These are phyloP conservation scores for Fonsecaea monophora DNA, from an alignment of 2,329 filamentous ascomycete genomes.

Conservation along the genomic window DNA sequence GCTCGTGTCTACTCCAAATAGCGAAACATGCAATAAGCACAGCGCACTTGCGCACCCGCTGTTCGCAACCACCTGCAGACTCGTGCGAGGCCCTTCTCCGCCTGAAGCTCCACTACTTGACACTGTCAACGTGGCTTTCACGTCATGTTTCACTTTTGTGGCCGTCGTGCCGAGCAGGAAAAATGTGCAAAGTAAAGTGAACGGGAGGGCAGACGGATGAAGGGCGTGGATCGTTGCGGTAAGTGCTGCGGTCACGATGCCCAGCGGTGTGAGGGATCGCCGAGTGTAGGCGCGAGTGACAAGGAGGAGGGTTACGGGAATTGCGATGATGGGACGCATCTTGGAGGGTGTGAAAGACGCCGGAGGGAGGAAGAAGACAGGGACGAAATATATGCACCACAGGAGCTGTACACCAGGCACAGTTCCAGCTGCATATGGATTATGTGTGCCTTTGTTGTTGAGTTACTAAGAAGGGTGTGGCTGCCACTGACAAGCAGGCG, in stretches of 20 bases:
- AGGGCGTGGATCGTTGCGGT: constrained; percentile 82
- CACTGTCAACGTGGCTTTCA: constrained; percentile 82
- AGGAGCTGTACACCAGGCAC: neutral
- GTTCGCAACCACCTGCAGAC: constrained; percentile 90
- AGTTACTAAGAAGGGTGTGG: constrained; percentile 7
- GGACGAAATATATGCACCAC: neutral
- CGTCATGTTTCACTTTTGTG: constrained; percentile 86
- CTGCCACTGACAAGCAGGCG: neutral
- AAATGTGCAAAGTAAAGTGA: constrained; percentile 80
- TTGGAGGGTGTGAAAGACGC: neutral
- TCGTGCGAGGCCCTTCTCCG: constrained; percentile 81
- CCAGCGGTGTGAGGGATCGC: constrained; percentile 78
- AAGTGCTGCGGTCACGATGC: constrained; percentile 72
- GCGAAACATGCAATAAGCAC: constrained; percentile 48
- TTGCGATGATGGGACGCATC: constrained; percentile 54
- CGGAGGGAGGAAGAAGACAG: neutral
- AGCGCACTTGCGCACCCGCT: constrained; percentile 77
- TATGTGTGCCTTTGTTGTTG: constrained; percentile 17
- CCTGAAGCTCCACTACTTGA: constrained; percentile 72
- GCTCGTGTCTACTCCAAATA: constrained; percentile 16
- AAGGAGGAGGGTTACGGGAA: constrained; percentile 62
- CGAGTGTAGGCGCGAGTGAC: constrained; percentile 72
- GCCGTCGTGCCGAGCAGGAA: constrained; percentile 83
- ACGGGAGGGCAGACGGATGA: constrained; percentile 96
- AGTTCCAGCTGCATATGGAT: constrained; percentile 17